Conservation (phyloP, 2,329 filamentous ascomycete species). For the Truncatella angustata region DNA sequence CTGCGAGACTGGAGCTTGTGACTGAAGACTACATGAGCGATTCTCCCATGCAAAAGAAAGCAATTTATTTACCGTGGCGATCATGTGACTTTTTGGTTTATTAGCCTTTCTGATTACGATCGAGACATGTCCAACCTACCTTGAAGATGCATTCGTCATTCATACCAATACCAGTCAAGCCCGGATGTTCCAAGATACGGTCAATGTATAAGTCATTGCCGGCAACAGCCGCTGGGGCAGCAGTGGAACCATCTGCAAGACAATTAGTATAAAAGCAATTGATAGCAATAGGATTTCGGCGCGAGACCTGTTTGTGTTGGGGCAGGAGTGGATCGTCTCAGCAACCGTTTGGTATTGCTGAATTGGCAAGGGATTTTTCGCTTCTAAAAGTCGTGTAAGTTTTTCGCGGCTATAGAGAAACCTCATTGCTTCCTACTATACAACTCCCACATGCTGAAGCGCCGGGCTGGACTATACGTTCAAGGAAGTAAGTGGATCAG, state of each 20-base stretch:
- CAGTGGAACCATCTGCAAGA: background rate
- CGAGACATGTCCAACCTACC: background rate
- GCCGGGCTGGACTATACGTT: background rate
- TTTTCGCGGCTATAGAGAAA: background rate
- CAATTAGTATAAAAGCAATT: background rate
- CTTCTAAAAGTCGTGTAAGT: background rate
- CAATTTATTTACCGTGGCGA: too few species aligned
- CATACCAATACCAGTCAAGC: background rate
- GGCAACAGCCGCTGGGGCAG: background rate
- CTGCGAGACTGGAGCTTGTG: slow-evolving; percentile 3
- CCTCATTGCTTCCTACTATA: background rate
- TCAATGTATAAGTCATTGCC: slow-evolving; percentile 5
- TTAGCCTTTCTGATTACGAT: background rate
- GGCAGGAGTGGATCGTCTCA: slow-evolving; percentile 3
- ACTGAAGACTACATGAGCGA: too few species aligned
- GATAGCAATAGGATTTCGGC: background rate
- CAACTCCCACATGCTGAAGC: slow-evolving; percentile 1
- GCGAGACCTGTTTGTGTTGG: background rate
- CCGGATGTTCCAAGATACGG: slow-evolving; percentile 1
- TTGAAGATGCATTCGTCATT: slow-evolving; percentile 7
- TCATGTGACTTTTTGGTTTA: background rate
- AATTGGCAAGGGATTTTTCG: slow-evolving; percentile 3
- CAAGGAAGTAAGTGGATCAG: too few species aligned
- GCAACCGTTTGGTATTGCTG: slow-evolving; percentile 7
- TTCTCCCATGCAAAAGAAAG: too few species aligned